Evolutionary conservation across 768 basidiomycete genomes (phyloP), one percentile per base, ranked within the genome.

Genomic region (Crucibulum laeve): DNA sequence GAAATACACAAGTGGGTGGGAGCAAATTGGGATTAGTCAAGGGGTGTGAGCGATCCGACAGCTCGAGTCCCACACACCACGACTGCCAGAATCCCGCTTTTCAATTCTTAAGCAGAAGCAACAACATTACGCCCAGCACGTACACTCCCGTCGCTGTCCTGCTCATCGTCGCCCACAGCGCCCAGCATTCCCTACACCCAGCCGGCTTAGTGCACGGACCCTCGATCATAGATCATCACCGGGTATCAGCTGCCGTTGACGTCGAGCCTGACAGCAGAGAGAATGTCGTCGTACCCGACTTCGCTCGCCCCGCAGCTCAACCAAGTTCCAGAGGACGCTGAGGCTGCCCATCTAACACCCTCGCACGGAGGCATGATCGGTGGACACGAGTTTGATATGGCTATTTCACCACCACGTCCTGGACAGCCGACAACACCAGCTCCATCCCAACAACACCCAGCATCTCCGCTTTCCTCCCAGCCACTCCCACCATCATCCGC

Each of bases 311-410:
- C 62, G 46, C 67, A 67, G 52, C 61, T 80, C 40, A 74, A 74
- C 42, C 66, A 65, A 48, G 74, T 77, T 11, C 74, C 73, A 28
- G 76, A 79, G 51, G 75, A 79, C 55, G 56, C 51, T 25, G 65
- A 60, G 43, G 60, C 64, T 22, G 71, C 68, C 49, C 50, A 57
- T 43, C 52, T 53, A 51, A 71, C 70, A 34, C 75, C 77, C 41
- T 71, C 76, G 38, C 76, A 81, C 61, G 80, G 76, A 45, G 74
- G 73, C 41, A 67, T 77, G 61, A 63, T 66, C 51, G 64, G 60
- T 48, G 80, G 77, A 53, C 74, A 80, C 73, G 82, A 84, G 71
- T 83, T 76, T 67, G 82, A 84, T 62, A 63, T 81, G 58, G 67
- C 76, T 55, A 71, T 79, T 51, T 59, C 68, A 42, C 70, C 65